Evolutionary conservation across 331 rosid genomes (phyloP).

Genomic region (Quercus lobata): DNA sequence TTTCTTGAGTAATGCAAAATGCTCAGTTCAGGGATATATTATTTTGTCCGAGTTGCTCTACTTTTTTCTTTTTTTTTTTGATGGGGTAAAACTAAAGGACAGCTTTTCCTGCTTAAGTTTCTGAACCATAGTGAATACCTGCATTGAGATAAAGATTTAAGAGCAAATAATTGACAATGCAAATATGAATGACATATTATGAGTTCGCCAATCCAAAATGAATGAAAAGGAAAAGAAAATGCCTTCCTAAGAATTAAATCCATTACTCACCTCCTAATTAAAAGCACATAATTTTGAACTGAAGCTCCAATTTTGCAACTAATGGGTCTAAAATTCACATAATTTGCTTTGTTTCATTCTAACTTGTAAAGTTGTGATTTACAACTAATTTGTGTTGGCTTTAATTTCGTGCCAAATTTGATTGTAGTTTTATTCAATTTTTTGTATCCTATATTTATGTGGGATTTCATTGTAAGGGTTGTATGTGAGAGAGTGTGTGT

Average conservation of each 20-base stretch:
- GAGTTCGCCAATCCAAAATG: not conserved
- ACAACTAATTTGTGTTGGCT: too few species aligned
- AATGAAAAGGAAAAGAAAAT: slow-evolving; percentile 19
- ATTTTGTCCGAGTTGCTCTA: slow-evolving; percentile 11
- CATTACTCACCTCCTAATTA: not conserved
- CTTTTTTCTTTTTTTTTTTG: slow-evolving; percentile 23
- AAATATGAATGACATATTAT: not conserved
- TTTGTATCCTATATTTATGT: too few species aligned
- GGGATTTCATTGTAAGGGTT: too few species aligned
- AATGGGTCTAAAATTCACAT: not conserved
- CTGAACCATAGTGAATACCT: slow-evolving; percentile 72
- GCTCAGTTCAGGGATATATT: not conserved
- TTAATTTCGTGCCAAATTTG: too few species aligned
- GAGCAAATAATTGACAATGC: not conserved
- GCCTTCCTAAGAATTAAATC: not conserved
- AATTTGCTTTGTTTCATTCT: not conserved
- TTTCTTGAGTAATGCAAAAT: not conserved
- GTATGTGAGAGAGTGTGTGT: too few species aligned
- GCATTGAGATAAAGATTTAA: slow-evolving; percentile 25
- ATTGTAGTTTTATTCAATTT: too few species aligned
- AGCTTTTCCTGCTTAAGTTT: slow-evolving; percentile 54
- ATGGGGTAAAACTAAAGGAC: slow-evolving; percentile 21
- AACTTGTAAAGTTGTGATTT: too few species aligned
- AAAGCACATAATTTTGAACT: not conserved
- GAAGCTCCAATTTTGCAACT: not conserved